These are phyloP conservation scores for Dactylis glomerata DNA, from an alignment of 176 grass and related monocot genomes.

Conservation along the genomic window DNA sequence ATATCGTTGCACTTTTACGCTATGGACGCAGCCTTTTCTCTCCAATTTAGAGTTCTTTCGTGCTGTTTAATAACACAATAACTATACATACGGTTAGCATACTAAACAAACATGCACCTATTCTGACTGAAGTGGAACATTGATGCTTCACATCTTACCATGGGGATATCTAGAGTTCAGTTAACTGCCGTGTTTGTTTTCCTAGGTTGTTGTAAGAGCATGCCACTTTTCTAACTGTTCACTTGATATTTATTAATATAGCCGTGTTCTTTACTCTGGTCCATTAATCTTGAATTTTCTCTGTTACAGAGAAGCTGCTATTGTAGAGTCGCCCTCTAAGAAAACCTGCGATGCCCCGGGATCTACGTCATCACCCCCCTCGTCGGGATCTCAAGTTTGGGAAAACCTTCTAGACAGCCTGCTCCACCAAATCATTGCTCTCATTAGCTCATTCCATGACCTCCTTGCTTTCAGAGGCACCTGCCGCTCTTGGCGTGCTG, in stretches of 20 bases:
- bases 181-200: background rate
- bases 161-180: background rate
- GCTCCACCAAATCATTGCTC: conserved; percentile 38
- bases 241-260: background rate
- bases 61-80: background rate
- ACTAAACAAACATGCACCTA: background rate
- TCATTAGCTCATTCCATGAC: conserved; percentile 52
- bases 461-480: conserved; percentile 41
- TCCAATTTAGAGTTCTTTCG: no score
- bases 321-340: background rate
- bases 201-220: background rate
- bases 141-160: background rate
- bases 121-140: background rate
- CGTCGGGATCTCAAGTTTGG: conserved; percentile 20
- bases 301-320: background rate
- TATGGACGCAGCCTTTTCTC: no score
- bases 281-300: background rate
- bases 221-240: background rate
- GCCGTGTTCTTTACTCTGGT: background rate
- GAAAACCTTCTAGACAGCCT: conserved; percentile 42
- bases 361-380: background rate
- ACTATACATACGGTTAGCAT: background rate
- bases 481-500: conserved; percentile 50
- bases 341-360: background rate
- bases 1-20: no score